Base-by-base conservation (phyloP, 495 filamentous ascomycete species). In the Talaromyces proteolyticus region DNA sequence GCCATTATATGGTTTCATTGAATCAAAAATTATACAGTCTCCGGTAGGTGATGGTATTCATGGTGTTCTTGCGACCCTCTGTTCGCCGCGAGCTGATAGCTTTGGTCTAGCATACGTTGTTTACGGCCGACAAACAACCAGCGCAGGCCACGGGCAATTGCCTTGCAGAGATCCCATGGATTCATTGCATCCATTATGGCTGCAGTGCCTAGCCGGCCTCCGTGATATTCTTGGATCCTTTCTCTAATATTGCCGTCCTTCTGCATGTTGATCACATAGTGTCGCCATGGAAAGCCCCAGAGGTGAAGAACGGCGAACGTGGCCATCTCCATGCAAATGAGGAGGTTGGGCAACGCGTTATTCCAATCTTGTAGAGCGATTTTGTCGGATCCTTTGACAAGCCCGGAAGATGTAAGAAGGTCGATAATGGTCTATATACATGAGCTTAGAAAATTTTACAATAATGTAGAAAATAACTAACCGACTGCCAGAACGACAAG, bases 401-500 rank as follows among this genome's bases (percentile, higher is more conserved):
- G 72, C 7, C 84, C 72, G 18, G 71, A 50, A 1, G 82, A 85
- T 12, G 81, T 85, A 47, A 87, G 75, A 44, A 90, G 68, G 34
- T 78, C 85, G 55, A 91, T 87, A 43, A 87, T 51, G 48, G 81
- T 77, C 77, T 78, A 50, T 16, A 49, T 21, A 38, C 3, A 20
- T 16, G 25, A 14, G 8, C 11, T 44, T 45, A 69, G 61, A 60
- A 78, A 75, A 40, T 77, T 80, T 61, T 95, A 89, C 91, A 91
- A 96, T 66, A 95, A 96, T 4, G 86, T 92, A 51, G 95, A 22
- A 22, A 34, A 3, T 12, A 49, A 50, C 71, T 62, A 61, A 79
- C 76, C 42, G 78, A 79, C 61, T 96, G 91, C 91, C 91, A 96
- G 67, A 95, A 96, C 3, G 87, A 93, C 75, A 73, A 29, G 25